Evolutionary conservation across 768 basidiomycete genomes (phyloP).

Genomic region (Lactarius trivialis): DNA sequence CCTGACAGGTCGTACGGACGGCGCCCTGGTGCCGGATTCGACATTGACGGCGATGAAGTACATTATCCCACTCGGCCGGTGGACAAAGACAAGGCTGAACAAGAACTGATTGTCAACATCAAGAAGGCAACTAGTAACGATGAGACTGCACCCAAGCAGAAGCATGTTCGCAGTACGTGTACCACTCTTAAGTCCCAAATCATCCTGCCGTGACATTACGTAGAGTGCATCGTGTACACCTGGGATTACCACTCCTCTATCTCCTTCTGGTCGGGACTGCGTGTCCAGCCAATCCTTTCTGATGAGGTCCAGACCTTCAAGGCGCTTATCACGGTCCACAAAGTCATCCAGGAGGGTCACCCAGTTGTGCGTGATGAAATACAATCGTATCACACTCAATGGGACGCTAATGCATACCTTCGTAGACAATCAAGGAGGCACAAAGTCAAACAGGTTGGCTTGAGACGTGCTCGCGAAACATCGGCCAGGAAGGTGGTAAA

Average conservation of each 20-base stretch:
- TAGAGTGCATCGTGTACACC: conserved; percentile 97
- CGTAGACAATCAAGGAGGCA: conserved; percentile 90
- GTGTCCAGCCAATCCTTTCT: conserved; percentile 93
- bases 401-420: conserved; percentile 16
- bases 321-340: conserved; percentile 94
- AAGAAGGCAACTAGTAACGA: conserved; percentile 97
- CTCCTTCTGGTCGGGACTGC: conserved; percentile 95
- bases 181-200: not conserved
- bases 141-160: conserved; percentile 96
- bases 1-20: conserved; percentile 30
- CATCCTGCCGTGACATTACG: not conserved
- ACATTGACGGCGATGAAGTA: conserved; percentile 71
- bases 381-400: conserved; percentile 1
- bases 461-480: conserved; percentile 91
- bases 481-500: conserved; percentile 68
- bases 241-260: conserved; percentile 99
- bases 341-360: conserved; percentile 96
- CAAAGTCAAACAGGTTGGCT: conserved; percentile 97
- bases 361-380: conserved; percentile 59
- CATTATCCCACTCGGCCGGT: conserved; percentile 97
- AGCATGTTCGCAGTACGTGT: conserved; percentile 92
- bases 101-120: conserved; percentile 88
- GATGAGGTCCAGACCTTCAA: conserved; percentile 99
- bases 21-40: conserved; percentile 39
- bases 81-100: conserved; percentile 97